Conservation (phyloP, 2,329 filamentous ascomycete genomes). For the Pyrenochaeta sp. region DNA sequence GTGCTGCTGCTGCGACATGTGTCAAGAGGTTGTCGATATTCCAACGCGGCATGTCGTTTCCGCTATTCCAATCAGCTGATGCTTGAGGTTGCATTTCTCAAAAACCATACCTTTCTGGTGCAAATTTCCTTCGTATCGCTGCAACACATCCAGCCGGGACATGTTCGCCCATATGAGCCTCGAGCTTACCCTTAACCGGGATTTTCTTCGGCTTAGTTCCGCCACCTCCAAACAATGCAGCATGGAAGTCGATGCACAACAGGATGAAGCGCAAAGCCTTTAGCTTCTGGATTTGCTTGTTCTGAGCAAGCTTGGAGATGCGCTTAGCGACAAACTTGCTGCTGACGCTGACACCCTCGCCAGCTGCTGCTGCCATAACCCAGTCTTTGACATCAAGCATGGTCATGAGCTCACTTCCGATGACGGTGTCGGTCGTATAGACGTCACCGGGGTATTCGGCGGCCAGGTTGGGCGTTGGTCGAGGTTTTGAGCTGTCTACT, state of each 20-base stretch:
- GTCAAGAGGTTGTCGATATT: conserved; percentile 75
- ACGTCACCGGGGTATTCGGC: conserved; percentile 75
- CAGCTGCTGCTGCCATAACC: conserved; percentile 70
- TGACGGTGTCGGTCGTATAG: conserved; percentile 71
- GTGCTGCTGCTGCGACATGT: conserved; percentile 74
- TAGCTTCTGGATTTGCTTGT: conserved; percentile 57
- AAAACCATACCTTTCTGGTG: conserved; percentile 33
- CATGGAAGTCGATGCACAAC: conserved; percentile 58
- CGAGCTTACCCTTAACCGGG: conserved; percentile 69
- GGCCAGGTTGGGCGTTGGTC: conserved; percentile 72
- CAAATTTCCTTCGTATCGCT: conserved; percentile 68
- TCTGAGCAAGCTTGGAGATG: conserved; percentile 64
- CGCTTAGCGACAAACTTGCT: conserved; percentile 73
- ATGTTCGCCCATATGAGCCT: conserved; percentile 64
- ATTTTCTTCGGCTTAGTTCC: conserved; percentile 55
- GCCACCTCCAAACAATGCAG: conserved; percentile 44
- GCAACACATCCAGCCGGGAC: conserved; percentile 31
- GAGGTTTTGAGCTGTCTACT: conserved; percentile 73
- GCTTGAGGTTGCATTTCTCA: background rate
- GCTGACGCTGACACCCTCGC: conserved; percentile 63
- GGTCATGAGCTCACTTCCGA: conserved; percentile 72
- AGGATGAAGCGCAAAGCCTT: conserved; percentile 59
- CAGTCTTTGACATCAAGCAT: conserved; percentile 75
- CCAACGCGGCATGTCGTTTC: conserved; percentile 70
- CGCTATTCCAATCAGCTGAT: conserved; percentile 30